Conservation (phyloP, 192 early-diverging fungal species). For the Mortierella claussenii region DNA sequence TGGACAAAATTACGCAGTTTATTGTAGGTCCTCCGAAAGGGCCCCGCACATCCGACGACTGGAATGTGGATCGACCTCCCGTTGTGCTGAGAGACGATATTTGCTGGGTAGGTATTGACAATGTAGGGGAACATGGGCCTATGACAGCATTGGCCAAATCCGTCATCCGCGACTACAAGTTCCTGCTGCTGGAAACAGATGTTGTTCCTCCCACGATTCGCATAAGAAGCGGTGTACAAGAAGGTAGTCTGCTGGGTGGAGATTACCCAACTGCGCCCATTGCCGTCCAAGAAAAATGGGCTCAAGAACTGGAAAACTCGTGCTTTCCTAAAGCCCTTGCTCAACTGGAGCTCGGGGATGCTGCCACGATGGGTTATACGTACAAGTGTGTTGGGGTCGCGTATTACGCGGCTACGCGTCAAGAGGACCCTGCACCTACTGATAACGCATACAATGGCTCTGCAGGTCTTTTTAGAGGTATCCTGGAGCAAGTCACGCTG, state of each 20-base stretch:
- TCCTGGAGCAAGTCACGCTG: conserved; percentile 59
- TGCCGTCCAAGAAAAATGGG: conserved; percentile 32
- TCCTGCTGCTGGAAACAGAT: conserved; percentile 26
- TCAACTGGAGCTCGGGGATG: conserved; percentile 54
- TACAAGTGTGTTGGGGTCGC: conserved; percentile 63
- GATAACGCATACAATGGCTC: conserved; percentile 17
- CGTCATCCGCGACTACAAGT: conserved; percentile 32
- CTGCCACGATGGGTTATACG: conserved; percentile 58
- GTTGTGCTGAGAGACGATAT: conserved; percentile 29
- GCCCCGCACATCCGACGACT: not conserved
- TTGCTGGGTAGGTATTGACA: conserved; percentile 39
- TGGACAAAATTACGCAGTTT: conserved; percentile 12
- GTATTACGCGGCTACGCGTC: conserved; percentile 46
- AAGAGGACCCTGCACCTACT: conserved; percentile 23
- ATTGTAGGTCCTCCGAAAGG: not conserved
- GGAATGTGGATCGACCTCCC: conserved; percentile 4
- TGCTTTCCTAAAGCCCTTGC: conserved; percentile 51
- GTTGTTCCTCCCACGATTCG: conserved; percentile 22
- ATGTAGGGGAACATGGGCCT: conserved; percentile 15
- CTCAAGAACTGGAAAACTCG: conserved; percentile 11
- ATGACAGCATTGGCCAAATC: conserved; percentile 21
- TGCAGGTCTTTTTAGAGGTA: conserved; percentile 33
- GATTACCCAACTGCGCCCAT: not conserved
- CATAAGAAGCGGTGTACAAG: not conserved
- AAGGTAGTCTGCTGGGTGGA: not conserved